phyloP scores from a whole-genome alignment of 2,329 filamentous ascomycete genomes.

The Diaporthe longicolla region DNA sequence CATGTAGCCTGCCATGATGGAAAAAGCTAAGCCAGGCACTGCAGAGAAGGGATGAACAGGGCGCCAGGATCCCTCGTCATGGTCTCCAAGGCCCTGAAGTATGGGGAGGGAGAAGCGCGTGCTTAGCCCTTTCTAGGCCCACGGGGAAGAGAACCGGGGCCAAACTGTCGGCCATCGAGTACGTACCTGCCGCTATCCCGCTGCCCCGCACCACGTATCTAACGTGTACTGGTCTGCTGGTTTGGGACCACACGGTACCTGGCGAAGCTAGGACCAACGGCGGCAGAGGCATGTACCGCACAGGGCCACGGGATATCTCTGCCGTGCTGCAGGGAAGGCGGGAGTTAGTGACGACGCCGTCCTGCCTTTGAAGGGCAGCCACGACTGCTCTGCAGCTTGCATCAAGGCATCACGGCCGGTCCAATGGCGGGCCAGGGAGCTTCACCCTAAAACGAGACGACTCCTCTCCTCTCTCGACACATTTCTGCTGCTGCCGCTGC shows the following conservation, averaged over 20 bases:
- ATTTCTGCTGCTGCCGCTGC: constrained; percentile 19
- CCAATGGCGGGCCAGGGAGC: constrained; percentile 37
- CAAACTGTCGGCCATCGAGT: background rate
- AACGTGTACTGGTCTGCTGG: background rate
- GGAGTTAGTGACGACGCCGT: constrained; percentile 19
- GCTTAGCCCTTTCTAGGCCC: constrained; percentile 26
- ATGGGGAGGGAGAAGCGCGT: background rate
- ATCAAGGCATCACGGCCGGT: constrained; percentile 38
- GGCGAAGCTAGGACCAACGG: background rate
- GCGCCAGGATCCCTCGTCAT: constrained; percentile 23
- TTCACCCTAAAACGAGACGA: constrained; percentile 34
- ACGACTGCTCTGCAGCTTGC: constrained; percentile 44
- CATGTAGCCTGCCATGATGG: background rate
- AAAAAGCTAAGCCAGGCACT: constrained; percentile 24
- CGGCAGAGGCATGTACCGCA: background rate
- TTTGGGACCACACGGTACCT: background rate
- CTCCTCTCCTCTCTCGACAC: constrained; percentile 35
- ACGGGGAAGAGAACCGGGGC: constrained; percentile 7
- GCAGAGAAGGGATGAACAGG: constrained; percentile 35
- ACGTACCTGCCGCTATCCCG: background rate
- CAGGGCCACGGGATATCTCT: background rate
- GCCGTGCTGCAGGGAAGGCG: constrained; percentile 27
- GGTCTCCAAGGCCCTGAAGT: constrained; percentile 3
- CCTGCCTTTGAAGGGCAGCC: constrained; percentile 42
- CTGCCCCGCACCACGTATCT: constrained; percentile 16